phyloP scores from a whole-genome alignment of 352 stramenopile species.

The Phytophthora cactorum region DNA sequence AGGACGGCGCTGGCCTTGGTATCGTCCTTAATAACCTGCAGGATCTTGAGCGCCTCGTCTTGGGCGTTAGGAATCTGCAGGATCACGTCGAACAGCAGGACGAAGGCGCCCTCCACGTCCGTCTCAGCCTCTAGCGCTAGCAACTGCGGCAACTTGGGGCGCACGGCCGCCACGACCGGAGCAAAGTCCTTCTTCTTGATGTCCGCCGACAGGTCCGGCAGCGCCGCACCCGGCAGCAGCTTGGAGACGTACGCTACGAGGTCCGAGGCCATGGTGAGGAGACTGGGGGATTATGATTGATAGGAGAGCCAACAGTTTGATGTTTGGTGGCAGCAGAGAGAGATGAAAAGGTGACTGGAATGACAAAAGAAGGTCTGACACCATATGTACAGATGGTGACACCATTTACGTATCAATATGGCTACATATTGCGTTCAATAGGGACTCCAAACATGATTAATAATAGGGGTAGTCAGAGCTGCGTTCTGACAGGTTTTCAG shows the following conservation, averaged over 20 bases:
- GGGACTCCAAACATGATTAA: no score
- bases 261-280: slow-evolving; percentile 47
- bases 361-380: not conserved
- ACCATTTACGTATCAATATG: not conserved
- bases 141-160: slow-evolving; percentile 59
- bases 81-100: slow-evolving; percentile 67
- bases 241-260: slow-evolving; percentile 84
- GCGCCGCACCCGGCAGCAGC: slow-evolving; percentile 56
- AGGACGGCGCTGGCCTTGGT: slow-evolving; percentile 66
- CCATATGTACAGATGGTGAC: not conserved
- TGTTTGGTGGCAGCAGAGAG: not conserved
- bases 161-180: slow-evolving; percentile 55
- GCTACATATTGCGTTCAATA: no score
- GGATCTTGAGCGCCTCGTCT: slow-evolving; percentile 50
- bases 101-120: slow-evolving; percentile 80
- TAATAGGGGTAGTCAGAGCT: no score
- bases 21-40: slow-evolving; percentile 53
- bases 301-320: slow-evolving; percentile 11
- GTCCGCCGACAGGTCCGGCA: slow-evolving; percentile 56
- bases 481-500: no score
- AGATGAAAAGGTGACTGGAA: not conserved
- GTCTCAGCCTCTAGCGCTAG: slow-evolving; percentile 76
- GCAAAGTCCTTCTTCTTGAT: slow-evolving; percentile 72
- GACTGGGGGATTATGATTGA: slow-evolving; percentile 2
- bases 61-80: slow-evolving; percentile 44